Base-by-base conservation (phyloP, 139 green algal genomes). In the Zygnema cylindricum region DNA sequence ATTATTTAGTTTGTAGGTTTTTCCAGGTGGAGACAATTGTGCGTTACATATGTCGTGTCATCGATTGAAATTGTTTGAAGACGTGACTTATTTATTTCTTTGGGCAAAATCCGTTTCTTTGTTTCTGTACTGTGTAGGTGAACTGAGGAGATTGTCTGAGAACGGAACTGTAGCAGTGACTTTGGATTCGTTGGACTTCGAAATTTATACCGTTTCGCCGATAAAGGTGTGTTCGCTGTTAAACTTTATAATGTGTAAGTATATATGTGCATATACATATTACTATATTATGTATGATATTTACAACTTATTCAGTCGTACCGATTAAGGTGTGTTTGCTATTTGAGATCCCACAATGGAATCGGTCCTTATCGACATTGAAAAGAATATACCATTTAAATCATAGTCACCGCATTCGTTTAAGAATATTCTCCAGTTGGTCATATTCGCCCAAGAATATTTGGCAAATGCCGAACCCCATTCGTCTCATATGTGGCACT, bases 121-220 rank as follows among this genome's bases (percentile, higher is more conserved):
- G 71, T 41, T 41, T 7, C 11, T 7, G 71, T 79, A 41, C 71
- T 79, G 71, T 89, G n/a, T 42, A 90, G 86, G 38, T 33, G 86
- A 86, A 36, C 7, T 90, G 39, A 83, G 55, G 0, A 33, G 35
- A 0, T 7, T 90, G 16, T 35, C 81, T 35, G 22, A 33, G 21
- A 55, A 11, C 22, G 55, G 32, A 30, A 32, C 55, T 2, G 32
- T 90, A 16, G 23, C 84, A 32, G 16, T 90, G 32, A 79, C 85
- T 0, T 42, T 90, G 81, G 35, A 55, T 1, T 16, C 33, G 39
- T 63, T 90, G 25, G 86, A 86, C 40, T 90, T 83, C 35, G 86
- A 90, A 81, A 40, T 90, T 1, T 90, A 85, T 77, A 90, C 86
- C 3, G 40, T 90, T 30, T 35, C 43, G 0, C 86, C 86, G 35